Evolutionary conservation across 441 rosid species (phyloP), one percentile per base, ranked within the genome.

Genomic region (Mallotus japonicus): DNA sequence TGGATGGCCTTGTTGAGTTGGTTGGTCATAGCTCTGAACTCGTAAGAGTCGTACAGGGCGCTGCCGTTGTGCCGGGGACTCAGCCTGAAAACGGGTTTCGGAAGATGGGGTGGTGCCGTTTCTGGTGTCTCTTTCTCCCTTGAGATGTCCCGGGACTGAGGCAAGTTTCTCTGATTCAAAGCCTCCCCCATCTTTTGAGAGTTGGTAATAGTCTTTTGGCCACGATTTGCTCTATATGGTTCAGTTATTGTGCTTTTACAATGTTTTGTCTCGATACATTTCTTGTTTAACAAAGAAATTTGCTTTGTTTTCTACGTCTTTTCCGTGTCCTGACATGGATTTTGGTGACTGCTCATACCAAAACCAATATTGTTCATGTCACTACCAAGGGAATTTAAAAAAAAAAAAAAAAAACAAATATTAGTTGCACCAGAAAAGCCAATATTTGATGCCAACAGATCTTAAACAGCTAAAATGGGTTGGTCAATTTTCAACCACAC

Each of bases 1-100:
- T 61, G 83, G 77, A 83, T 83, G 32, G 80, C 87, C 73, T 72
- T 81, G 81, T 84, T 84, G 62, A 89, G 82, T 60, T 87, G 88
- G 60, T n/a, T 69, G 13, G 79, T 76, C 60, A 89, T 54, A 0
- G 85, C 85, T 44, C 62, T 69, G 65, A 84, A 80, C 80, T 87
- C 91, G 1, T 62, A 83, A 0, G 86, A 83, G 82, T 87, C 85
- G 10, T 79, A 85, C 60, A 88, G 83, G 55, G 75, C 75, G 84
- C 93, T 83, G 69, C 81, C 74, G 0, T 74, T 74, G 74, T 64
- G 63, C 60, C 28, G 8, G 14, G 86, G 83, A 76, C 82, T 79
- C 22, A 50, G 37, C 67, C 57, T 75, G 72, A 64, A 32, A 20
- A 61, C 7, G 0, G 80, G 81, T 73, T 71, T 73, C 65, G 1